phyloP scores from a whole-genome alignment of 225 moss, liverwort and hornwort genomes.

The Physcomitrellopsis africana region DNA sequence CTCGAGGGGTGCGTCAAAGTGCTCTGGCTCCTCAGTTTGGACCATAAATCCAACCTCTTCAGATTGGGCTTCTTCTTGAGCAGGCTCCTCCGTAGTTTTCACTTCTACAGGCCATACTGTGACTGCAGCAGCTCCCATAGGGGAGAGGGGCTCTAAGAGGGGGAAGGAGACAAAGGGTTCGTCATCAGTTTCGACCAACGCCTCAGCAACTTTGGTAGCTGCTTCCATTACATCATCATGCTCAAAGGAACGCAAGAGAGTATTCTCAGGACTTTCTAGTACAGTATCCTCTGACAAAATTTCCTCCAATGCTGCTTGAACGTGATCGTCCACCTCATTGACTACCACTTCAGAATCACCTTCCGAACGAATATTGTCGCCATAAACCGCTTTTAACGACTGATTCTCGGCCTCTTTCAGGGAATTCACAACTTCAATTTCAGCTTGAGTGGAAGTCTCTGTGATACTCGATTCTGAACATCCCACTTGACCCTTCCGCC shows the following conservation, averaged over 20 bases:
- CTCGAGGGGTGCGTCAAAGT: constrained; percentile 30
- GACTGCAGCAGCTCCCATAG: constrained; percentile 47
- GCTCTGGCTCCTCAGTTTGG: constrained; percentile 31
- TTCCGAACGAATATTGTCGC: constrained; percentile 4
- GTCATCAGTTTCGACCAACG: constrained; percentile 38
- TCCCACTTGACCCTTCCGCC: constrained; percentile 13
- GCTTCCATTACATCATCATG: constrained; percentile 45
- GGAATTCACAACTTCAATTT: constrained; percentile 45
- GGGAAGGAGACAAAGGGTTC: constrained; percentile 39
- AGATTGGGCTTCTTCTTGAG: constrained; percentile 19
- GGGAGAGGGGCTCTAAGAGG: constrained; percentile 49
- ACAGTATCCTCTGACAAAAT: constrained; percentile 30
- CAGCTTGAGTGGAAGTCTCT: constrained; percentile 36
- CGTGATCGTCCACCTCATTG: constrained; percentile 1
- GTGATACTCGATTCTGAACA: constrained; percentile 48
- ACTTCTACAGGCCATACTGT: constrained; percentile 33
- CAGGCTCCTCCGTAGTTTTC: constrained; percentile 28
- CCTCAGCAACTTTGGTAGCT: constrained; percentile 45
- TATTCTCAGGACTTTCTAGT: constrained; percentile 26
- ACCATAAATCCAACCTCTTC: constrained; percentile 49
- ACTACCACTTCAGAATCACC: not conserved
- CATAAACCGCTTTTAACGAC: constrained; percentile 34
- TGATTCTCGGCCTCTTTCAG: constrained; percentile 48
- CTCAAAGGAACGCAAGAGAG: constrained; percentile 38
- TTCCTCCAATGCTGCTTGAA: constrained; percentile 42